Evolutionary conservation across 2,329 filamentous ascomycete species (phyloP), one percentile per base, ranked within the genome.

Genomic region (Fusarium papillatum): DNA sequence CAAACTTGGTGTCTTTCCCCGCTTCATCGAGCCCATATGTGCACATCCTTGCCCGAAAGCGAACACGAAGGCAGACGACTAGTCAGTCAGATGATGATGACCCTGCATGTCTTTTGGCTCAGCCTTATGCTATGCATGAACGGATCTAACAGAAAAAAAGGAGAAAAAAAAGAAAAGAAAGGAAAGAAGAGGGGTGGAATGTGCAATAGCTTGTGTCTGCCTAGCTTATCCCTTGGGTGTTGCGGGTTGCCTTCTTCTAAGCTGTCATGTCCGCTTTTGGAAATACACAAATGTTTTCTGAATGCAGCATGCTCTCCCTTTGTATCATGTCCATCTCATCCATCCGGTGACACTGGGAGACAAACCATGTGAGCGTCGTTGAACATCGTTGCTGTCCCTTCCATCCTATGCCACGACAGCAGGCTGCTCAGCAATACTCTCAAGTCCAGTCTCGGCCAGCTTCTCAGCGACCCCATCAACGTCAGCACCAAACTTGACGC

Each of bases 401-500:
- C 57, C 59, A 46, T n/a, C 53, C 55, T 72, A 79, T 5, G 71
- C 77, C 50, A 66, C 72, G 68, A 77, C 76, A 46, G 79, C 64
- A 31, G 50, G 50, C 68, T 79, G 72, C 55, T 80, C 78, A 17
- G 46, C 46, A 6, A 50, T 50, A 29, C 46, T 29, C 67, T 80
- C 77, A 31, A 82, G 57, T 73, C 76, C 80, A 11, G 78, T 67
- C 69, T 74, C 75, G 10, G 74, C 80, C 73, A 82, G 50, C 76
- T 82, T 81, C 73, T 81, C 81, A 36, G 74, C 73, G 53, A 81
- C 78, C 16, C 65, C 22, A 39, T 39, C 57, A 36, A 38, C 66
- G 17, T 60, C 73, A 11, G 69, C 73, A 13, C 75, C 78, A 64
- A 82, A 83, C 74, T 76, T 80, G 72, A 82, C 69, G 1, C 84